Conservation (phyloP, 805 yeast species). For the Candida quercuum region DNA sequence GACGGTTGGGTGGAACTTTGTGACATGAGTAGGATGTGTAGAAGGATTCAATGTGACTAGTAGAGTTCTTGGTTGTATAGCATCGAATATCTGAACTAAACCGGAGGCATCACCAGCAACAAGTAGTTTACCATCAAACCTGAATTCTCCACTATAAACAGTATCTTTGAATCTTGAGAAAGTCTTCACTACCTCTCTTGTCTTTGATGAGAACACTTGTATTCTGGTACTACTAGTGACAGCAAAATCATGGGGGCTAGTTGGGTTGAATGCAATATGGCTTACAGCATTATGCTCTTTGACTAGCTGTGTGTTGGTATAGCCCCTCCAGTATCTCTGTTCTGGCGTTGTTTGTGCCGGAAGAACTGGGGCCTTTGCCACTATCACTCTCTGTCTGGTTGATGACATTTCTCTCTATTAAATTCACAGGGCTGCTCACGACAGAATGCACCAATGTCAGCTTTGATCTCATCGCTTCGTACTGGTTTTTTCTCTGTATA, state of each 20-base stretch:
- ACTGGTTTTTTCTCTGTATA: not conserved
- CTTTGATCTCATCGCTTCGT: not conserved
- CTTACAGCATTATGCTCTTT: constrained; percentile 92
- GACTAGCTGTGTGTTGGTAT: constrained; percentile 77
- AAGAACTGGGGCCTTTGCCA: constrained; percentile 64
- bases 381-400: constrained; percentile 55
- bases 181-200: constrained; percentile 85
- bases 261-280: constrained; percentile 83
- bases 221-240: constrained; percentile 88
- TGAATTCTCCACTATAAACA: constrained; percentile 86
- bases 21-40: constrained; percentile 85
- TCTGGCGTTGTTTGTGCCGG: constrained; percentile 89
- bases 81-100: constrained; percentile 83
- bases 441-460: too few relatives aligned
- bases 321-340: constrained; percentile 90
- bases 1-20: constrained; percentile 79
- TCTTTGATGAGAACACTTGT: constrained; percentile 89
- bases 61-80: constrained; percentile 70
- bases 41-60: constrained; percentile 80
- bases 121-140: constrained; percentile 84
- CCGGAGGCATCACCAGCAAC: constrained; percentile 97
- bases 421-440: too few relatives aligned
- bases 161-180: constrained; percentile 85
- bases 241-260: constrained; percentile 85
- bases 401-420: constrained; percentile 80